phyloP scores from a whole-genome alignment of 2,329 filamentous ascomycete genomes.

The Fusarium chaquense region DNA sequence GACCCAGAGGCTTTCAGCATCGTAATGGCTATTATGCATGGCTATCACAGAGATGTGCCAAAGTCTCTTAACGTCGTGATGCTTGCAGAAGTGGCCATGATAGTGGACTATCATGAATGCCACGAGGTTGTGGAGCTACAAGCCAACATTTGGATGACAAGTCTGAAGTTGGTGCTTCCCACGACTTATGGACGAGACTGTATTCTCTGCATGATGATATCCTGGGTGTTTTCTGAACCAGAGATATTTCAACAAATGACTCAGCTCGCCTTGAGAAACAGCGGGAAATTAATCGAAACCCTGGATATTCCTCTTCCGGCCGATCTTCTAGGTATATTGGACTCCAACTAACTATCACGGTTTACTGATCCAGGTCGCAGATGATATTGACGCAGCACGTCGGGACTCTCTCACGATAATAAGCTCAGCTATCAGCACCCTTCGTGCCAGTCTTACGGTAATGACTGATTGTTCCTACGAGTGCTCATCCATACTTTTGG shows the following conservation, averaged over 20 bases:
- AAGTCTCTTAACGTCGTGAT: conserved; percentile 26
- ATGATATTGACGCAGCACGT: background rate
- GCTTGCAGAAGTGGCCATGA: conserved; percentile 43
- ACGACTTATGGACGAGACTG: conserved; percentile 5
- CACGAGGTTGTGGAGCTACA: conserved; percentile 29
- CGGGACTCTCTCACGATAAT: background rate
- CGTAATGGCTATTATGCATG: conserved; percentile 43
- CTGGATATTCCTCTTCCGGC: conserved; percentile 10
- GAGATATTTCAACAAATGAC: conserved; percentile 11
- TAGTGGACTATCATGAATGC: conserved; percentile 47
- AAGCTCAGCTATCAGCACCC: too few species aligned
- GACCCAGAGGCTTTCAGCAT: conserved; percentile 27
- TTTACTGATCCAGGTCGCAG: accelerated
- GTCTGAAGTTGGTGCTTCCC: accelerated
- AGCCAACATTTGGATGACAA: conserved; percentile 22
- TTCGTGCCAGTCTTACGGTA: too few species aligned
- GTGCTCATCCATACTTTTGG: too few species aligned
- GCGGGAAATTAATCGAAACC: background rate
- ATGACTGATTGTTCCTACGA: too few species aligned
- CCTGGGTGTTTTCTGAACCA: conserved; percentile 27
- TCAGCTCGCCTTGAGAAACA: conserved; percentile 11
- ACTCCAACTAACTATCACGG: too few species aligned
- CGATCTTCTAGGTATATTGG: background rate
- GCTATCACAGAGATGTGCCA: conserved; percentile 38
- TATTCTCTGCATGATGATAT: conserved; percentile 26